phyloP scores from a whole-genome alignment of 1,284 basidiomycete species.

The Boletus smithii region DNA sequence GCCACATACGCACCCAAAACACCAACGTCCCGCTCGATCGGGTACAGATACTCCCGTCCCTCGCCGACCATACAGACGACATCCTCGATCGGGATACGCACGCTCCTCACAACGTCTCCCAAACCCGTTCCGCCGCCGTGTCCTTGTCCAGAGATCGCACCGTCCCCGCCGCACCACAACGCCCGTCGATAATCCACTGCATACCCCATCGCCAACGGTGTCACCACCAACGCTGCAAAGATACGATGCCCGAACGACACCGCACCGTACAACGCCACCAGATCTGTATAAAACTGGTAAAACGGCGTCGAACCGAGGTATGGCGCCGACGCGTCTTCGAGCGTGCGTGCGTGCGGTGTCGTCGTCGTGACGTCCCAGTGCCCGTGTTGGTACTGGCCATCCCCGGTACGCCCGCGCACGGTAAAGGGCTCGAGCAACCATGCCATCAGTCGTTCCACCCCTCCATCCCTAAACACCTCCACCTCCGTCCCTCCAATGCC shows the following conservation, averaged over 20 bases:
- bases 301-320: slow-evolving; percentile 77
- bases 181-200: slow-evolving; percentile 80
- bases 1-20: slow-evolving; percentile 63
- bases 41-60: slow-evolving; percentile 65
- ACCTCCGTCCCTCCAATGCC: background rate
- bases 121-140: slow-evolving; percentile 1
- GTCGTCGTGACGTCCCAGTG: too few species aligned
- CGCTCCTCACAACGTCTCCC: slow-evolving; percentile 50
- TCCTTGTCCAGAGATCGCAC: slow-evolving; percentile 22
- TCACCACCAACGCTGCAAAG: slow-evolving; percentile 78
- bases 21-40: slow-evolving; percentile 64
- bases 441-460: slow-evolving; percentile 59
- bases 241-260: slow-evolving; percentile 83
- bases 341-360: slow-evolving; percentile 5
- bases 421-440: slow-evolving; percentile 58
- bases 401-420: slow-evolving; percentile 29
- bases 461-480: slow-evolving; percentile 54
- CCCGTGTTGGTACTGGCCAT: too few species aligned
- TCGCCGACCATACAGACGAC: slow-evolving; percentile 18
- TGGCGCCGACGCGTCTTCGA: slow-evolving; percentile 59
- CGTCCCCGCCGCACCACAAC: slow-evolving; percentile 67
- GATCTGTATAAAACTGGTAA: slow-evolving; percentile 93
- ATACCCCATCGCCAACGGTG: slow-evolving; percentile 72
- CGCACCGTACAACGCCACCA: slow-evolving; percentile 84
- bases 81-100: slow-evolving; percentile 45